Conservation (phyloP, 2,329 filamentous ascomycete species). For the Didymosphaeria variabile region DNA sequence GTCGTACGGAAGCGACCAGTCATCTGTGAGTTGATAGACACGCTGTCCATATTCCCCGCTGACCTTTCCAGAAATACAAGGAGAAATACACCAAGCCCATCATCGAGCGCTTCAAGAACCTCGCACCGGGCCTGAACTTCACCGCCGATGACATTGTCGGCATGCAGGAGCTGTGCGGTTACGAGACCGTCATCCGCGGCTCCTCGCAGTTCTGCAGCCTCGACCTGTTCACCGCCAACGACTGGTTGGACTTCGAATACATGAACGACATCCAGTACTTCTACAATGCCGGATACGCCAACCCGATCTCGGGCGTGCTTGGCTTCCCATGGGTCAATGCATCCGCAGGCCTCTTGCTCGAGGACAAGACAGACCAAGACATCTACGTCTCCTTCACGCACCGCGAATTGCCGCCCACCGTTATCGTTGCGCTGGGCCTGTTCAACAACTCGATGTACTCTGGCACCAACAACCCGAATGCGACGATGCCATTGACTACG, state of each 20-base stretch:
- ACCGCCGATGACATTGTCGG: conserved; percentile 69
- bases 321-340: conserved; percentile 74
- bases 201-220: conserved; percentile 69
- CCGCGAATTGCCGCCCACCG: conserved; percentile 72
- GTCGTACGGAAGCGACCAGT: conserved; percentile 65
- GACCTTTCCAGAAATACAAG: conserved; percentile 52
- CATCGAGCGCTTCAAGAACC: conserved; percentile 63
- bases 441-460: conserved; percentile 73
- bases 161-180: conserved; percentile 73
- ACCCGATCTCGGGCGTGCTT: conserved; percentile 63
- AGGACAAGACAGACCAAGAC: conserved; percentile 61
- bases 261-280: conserved; percentile 70
- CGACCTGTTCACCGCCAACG: conserved; percentile 66
- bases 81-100: conserved; percentile 69
- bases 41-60: conserved; percentile 8
- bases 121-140: conserved; percentile 69
- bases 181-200: conserved; percentile 71
- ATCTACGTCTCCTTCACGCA: conserved; percentile 75
- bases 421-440: conserved; percentile 72
- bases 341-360: conserved; percentile 61
- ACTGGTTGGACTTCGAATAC: conserved; percentile 74
- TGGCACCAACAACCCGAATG: conserved; percentile 64
- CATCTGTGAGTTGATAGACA: conserved; percentile 40
- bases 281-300: conserved; percentile 73
- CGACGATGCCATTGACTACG: conserved; percentile 69